Base-by-base conservation (phyloP, 768 basidiomycete genomes). In the Collybiopsis luxurians region DNA sequence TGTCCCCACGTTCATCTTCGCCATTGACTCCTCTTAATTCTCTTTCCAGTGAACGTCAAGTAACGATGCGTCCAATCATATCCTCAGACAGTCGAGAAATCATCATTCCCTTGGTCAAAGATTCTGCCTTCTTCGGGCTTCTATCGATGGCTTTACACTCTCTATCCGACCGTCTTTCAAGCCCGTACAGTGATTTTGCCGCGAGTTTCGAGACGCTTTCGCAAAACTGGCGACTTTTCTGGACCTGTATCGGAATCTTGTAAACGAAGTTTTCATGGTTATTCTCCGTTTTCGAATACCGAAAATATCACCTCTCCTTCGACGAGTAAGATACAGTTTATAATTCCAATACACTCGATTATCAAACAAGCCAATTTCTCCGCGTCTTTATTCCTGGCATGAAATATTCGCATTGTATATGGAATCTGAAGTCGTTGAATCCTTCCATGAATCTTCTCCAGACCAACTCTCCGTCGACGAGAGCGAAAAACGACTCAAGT, bases 341-440 rank as follows among this genome's bases (percentile, higher is more conserved):
- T n/a, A n/a, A n/a, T n/a, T n/a, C n/a, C 31, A 34, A 34, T 13
- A 34, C 31, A 13, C 31, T 6, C 31, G n/a, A n/a, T n/a, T n/a
- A n/a, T n/a, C n/a, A n/a, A n/a, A 34, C 31, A 13, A 34, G 13
- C 6, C 31, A 13, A 24, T 19, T 4, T 11, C n/a, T 30, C 11
- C 1, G 30, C 23, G 45, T 62, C 71, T 98, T 7, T 93, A 91
- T 66, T 79, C 84, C 5, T 97, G 95, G 95, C 76, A 95, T 23
- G 86, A 92, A 70, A 87, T 97, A 27, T 96, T 98, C 65, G 85
- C 86, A 57, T 71, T 95, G 2, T 97, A 96, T 69, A 77, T 89
- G 47, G 93, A 96, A 62, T 76, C 84, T 0, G 89, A 95, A 63
- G 82, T 97, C 1, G 96, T 96, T 63, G 93, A 95, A 67, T 82